phyloP scores from a whole-genome alignment of 106 monocot species.

The Allium fistulosum region DNA sequence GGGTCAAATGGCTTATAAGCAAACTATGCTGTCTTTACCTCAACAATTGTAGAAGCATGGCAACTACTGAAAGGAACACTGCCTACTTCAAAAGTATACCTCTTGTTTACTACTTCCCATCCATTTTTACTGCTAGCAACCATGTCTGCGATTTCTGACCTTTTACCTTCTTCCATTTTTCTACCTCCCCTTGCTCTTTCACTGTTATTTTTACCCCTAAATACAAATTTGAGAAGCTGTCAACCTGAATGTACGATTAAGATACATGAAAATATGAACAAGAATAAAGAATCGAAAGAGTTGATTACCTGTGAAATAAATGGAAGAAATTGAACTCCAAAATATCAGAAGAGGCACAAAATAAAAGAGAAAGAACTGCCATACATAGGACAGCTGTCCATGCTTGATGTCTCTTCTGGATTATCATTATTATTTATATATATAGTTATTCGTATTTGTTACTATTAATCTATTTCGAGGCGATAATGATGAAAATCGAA shows the following conservation, averaged over 20 bases:
- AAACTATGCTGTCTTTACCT: constrained; percentile 18
- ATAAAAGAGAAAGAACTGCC: neutral
- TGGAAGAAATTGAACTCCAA: neutral
- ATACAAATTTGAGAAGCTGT: neutral
- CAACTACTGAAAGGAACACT: constrained; percentile 68
- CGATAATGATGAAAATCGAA: too few relatives aligned
- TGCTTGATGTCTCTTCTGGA: neutral
- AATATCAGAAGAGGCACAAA: constrained; percentile 4
- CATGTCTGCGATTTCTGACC: neutral
- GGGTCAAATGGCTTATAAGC: neutral
- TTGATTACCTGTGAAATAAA: constrained; percentile 1
- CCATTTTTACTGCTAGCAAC: neutral
- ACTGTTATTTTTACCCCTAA: neutral
- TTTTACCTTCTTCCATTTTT: neutral
- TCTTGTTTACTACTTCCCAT: constrained; percentile 43
- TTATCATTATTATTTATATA: too few relatives aligned
- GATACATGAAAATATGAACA: neutral
- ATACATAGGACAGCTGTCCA: neutral
- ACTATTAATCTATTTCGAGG: too few relatives aligned
- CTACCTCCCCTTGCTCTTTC: neutral
- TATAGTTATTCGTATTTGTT: too few relatives aligned
- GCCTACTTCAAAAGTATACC: constrained; percentile 46
- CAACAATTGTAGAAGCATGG: constrained; percentile 91
- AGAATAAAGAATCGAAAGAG: neutral
- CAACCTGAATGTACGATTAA: neutral